Percentiles rank a stretch among this genome's conserved stretches.
These are phyloP conservation scores for Cladosporium sp. DNA, from an alignment of 2,329 filamentous ascomycete species.

Conservation along the genomic window DNA sequence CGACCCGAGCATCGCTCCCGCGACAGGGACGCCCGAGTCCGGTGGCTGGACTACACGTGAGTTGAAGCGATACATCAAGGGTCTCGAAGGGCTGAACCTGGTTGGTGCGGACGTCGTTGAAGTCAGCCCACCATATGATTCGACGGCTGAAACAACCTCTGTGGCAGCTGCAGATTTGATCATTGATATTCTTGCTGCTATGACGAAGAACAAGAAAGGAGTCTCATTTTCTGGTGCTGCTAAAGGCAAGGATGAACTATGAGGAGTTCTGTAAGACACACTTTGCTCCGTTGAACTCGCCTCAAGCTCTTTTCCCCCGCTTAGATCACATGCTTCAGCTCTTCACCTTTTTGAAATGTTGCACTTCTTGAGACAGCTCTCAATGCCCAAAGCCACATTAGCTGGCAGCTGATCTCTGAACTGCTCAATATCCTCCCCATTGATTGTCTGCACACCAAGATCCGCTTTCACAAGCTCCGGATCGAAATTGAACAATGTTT, in stretches of 20 bases:
- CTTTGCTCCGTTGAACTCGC: no score
- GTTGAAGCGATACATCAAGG: constrained; percentile 55
- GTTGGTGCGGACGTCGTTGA: constrained; percentile 58
- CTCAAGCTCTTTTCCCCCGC: no score
- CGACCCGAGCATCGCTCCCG: constrained; percentile 51
- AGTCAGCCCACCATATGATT: constrained; percentile 60
- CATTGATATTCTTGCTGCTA: constrained; percentile 45
- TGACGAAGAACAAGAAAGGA: constrained; percentile 21
- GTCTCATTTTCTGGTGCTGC: no score
- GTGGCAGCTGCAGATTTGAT: constrained; percentile 53
- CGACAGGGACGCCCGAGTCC: constrained; percentile 58
- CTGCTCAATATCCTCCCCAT: constrained; percentile 34
- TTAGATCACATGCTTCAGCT: no score
- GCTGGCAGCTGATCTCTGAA: constrained; percentile 39
- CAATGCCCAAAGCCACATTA: constrained; percentile 51
- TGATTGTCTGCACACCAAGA: constrained; percentile 28
- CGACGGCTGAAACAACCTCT: constrained; percentile 55
- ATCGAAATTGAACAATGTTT: constrained; percentile 48
- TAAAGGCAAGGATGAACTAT: no score
- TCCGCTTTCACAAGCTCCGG: constrained; percentile 34
- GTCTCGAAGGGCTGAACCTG: constrained; percentile 54
- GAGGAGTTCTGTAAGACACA: no score
- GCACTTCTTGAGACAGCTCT: constrained; percentile 52
- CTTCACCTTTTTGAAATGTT: constrained; percentile 27
- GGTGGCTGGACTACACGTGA: constrained; percentile 60